phyloP scores from a whole-genome alignment of 371 early-diverging fungal genomes.

The Mortierella sp. region DNA sequence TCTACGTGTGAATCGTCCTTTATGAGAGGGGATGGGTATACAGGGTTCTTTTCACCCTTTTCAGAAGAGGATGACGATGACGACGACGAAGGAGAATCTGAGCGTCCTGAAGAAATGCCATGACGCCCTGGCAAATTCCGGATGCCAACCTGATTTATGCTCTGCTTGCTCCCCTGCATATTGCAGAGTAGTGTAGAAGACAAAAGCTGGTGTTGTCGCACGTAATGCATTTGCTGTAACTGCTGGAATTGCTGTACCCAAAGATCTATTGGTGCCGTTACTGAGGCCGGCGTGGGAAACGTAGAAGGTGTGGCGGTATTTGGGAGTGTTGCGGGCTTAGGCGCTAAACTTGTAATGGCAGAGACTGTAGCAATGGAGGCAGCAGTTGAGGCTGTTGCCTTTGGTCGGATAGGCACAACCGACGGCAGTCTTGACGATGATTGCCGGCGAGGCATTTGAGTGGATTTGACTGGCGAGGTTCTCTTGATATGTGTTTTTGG shows the following conservation, averaged over 20 bases:
- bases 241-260: constrained; percentile 44
- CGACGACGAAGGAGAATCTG: constrained; percentile 16
- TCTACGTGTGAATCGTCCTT: constrained; percentile 29
- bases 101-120: constrained; percentile 23
- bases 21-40: constrained; percentile 36
- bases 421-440: constrained; percentile 25
- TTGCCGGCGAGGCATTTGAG: constrained; percentile 24
- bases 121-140: constrained; percentile 4
- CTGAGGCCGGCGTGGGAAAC: neutral
- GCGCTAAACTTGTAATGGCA: neutral
- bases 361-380: neutral
- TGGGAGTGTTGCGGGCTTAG: no score
- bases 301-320: neutral
- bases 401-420: constrained; percentile 17
- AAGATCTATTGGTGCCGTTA: constrained; percentile 11
- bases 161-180: neutral
- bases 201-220: constrained; percentile 40
- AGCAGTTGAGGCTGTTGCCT: neutral
- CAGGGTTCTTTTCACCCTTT: constrained; percentile 1
- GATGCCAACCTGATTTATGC: neutral
- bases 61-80: constrained; percentile 9
- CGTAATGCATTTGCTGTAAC: constrained; percentile 35
- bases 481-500: no score
- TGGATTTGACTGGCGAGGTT: constrained; percentile 9
- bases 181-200: constrained; percentile 20